Percentiles rank a stretch among this genome's conserved stretches.
phyloP scores from a whole-genome alignment of 225 moss, liverwort and hornwort species.

The Ulota crispa region DNA sequence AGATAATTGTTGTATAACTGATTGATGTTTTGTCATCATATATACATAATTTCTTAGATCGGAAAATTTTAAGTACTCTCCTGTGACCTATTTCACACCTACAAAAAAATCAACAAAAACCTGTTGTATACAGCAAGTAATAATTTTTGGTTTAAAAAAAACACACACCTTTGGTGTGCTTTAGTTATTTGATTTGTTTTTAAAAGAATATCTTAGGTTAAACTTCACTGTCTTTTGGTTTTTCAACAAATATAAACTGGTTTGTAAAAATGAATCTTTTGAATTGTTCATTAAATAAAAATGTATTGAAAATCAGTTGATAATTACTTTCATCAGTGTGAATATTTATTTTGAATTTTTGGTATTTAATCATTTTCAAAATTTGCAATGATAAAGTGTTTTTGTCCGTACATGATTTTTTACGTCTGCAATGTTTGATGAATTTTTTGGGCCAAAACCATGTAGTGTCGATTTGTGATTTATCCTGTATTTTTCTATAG shows the following conservation, averaged over 20 bases:
- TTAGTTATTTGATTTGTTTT: background rate
- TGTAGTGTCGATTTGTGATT: no score
- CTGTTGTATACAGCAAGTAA: background rate
- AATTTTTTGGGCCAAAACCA: no score
- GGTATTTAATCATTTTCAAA: no score
- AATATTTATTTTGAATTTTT: no score
- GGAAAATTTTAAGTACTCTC: background rate
- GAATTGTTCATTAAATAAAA: background rate
- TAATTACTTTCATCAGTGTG: no score
- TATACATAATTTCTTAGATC: fast-evolving
- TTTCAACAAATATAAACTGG: fast-evolving
- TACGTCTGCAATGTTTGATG: no score
- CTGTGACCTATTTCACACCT: background rate
- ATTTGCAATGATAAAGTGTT: no score
- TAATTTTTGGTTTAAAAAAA: no score
- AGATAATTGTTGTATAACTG: background rate
- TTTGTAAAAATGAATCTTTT: no score
- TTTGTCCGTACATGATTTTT: no score
- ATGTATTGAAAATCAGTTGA: no score
- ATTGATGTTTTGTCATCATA: background rate
- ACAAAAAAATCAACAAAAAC: background rate
- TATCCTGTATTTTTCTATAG: no score
- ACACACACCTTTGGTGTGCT: fast-evolving
- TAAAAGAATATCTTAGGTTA: background rate
- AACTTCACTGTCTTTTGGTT: fast-evolving